A percentile compares a stretch with the other conserved stretches of the same genome.
phyloP scores from a whole-genome alignment of 2,329 filamentous ascomycete species.

The Teratosphaeriaceae sp. region DNA sequence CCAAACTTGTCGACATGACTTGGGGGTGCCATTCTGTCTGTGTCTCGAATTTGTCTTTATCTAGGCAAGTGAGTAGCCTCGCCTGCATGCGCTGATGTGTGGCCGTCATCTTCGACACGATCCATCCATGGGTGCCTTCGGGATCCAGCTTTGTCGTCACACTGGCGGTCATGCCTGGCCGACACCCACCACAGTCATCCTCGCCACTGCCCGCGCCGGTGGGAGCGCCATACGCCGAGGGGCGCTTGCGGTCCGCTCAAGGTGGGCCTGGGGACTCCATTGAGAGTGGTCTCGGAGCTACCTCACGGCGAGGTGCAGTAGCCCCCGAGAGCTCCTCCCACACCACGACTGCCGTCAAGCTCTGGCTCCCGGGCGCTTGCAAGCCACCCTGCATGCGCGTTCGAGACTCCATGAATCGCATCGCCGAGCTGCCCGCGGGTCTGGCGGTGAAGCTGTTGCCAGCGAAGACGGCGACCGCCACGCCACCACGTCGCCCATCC shows the following conservation, averaged over 20 bases:
- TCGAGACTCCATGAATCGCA: conserved; percentile 8
- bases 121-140: too few relatives aligned
- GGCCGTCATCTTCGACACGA: too few relatives aligned
- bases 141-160: conserved; percentile 5
- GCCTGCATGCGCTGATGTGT: too few relatives aligned
- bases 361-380: neutral
- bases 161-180: conserved; percentile 7
- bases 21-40: too few relatives aligned
- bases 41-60: too few relatives aligned
- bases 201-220: neutral
- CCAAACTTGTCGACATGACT: too few relatives aligned
- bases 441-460: conserved; percentile 9
- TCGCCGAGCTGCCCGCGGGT: neutral
- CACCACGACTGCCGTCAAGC: conserved; percentile 2
- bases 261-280: conserved; percentile 1
- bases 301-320: conserved; percentile 7
- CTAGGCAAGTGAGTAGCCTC: too few relatives aligned
- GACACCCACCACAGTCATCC: too few relatives aligned
- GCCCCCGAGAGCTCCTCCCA: conserved; percentile 7
- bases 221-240: conserved; percentile 3
- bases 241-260: conserved; percentile 1
- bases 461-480: conserved; percentile 3
- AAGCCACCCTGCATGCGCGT: too few relatives aligned
- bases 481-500: neutral
- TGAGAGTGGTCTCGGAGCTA: conserved; percentile 5